Percentiles rank a stretch among this genome's conserved stretches.
Evolutionary conservation across 441 rosid genomes (phyloP).

Genomic region (Erodium moschatum): DNA sequence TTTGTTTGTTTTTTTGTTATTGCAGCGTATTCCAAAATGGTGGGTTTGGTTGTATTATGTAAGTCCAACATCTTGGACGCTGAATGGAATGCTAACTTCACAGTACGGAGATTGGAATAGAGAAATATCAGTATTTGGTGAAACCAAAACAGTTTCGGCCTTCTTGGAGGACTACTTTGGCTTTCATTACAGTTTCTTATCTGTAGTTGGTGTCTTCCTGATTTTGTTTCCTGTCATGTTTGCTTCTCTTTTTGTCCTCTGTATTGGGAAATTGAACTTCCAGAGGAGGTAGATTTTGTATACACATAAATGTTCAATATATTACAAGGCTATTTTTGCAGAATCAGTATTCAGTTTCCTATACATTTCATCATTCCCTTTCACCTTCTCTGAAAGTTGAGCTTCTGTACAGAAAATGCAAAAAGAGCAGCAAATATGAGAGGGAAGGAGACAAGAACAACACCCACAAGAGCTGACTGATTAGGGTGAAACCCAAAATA

Average conservation of each 20-base stretch:
- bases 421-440: too few species aligned
- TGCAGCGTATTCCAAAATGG: conserved; percentile 57
- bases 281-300: conserved; percentile 36
- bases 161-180: conserved; percentile 50
- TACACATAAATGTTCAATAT: not conserved
- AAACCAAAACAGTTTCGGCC: conserved; percentile 32
- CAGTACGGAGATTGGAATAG: conserved; percentile 43
- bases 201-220: conserved; percentile 32
- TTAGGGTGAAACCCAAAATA: too few species aligned
- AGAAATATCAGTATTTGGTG: conserved; percentile 39
- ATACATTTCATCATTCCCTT: too few species aligned
- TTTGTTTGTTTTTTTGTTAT: not conserved
- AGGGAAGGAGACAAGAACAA: too few species aligned
- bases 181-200: conserved; percentile 26
- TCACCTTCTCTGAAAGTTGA: too few species aligned
- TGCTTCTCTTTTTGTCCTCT: conserved; percentile 49
- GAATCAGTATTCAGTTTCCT: too few species aligned
- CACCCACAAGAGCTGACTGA: too few species aligned
- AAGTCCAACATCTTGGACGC: conserved; percentile 57
- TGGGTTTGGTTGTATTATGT: conserved; percentile 59
- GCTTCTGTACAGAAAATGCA: too few species aligned
- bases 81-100: conserved; percentile 47
- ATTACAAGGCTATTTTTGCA: too few species aligned
- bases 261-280: conserved; percentile 45
- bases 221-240: conserved; percentile 34